A percentile compares a stretch with the other conserved stretches of the same genome.
Evolutionary conservation across 1,284 basidiomycete genomes (phyloP).

Genomic region (Vanrija pseudolonga): DNA sequence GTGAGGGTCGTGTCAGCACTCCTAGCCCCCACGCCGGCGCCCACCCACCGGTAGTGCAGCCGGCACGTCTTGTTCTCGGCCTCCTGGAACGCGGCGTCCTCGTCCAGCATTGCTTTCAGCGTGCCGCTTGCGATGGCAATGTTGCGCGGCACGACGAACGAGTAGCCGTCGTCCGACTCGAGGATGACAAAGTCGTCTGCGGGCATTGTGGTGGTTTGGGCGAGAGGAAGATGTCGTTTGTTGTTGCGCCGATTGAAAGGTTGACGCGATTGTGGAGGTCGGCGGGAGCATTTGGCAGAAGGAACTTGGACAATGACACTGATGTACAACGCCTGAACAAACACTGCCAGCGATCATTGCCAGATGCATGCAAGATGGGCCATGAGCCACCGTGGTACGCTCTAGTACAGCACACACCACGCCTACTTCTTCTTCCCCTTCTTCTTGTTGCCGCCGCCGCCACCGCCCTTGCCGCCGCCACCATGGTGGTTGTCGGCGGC

Average conservation of each 20-base stretch:
- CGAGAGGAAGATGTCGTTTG: background rate
- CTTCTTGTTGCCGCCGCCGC: constrained; percentile 13
- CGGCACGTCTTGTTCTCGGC: constrained; percentile 45
- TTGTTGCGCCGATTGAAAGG: too few relatives aligned
- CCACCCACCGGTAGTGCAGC: constrained; percentile 47
- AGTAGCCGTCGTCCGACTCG: constrained; percentile 45
- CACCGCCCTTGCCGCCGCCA: constrained; percentile 4
- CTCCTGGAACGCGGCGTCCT: constrained; percentile 49
- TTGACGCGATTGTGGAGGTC: too few relatives aligned
- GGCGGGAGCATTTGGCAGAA: too few relatives aligned
- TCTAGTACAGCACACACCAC: background rate
- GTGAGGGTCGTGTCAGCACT: background rate
- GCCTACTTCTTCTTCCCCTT: constrained; percentile 21
- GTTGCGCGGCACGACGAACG: constrained; percentile 44
- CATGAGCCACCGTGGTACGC: too few relatives aligned
- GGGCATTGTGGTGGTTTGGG: constrained; percentile 16
- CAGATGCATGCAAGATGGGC: too few relatives aligned
- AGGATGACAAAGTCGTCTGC: constrained; percentile 42
- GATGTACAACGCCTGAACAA: too few relatives aligned
- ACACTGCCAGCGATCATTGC: too few relatives aligned
- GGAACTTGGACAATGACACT: too few relatives aligned
- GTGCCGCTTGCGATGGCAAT: constrained; percentile 46
- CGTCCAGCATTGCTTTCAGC: constrained; percentile 46
- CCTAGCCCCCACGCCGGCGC: too few relatives aligned
- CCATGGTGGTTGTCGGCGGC: background rate